Conservation (phyloP, 371 early-diverging fungal genomes). For the Mucor piriformis region DNA sequence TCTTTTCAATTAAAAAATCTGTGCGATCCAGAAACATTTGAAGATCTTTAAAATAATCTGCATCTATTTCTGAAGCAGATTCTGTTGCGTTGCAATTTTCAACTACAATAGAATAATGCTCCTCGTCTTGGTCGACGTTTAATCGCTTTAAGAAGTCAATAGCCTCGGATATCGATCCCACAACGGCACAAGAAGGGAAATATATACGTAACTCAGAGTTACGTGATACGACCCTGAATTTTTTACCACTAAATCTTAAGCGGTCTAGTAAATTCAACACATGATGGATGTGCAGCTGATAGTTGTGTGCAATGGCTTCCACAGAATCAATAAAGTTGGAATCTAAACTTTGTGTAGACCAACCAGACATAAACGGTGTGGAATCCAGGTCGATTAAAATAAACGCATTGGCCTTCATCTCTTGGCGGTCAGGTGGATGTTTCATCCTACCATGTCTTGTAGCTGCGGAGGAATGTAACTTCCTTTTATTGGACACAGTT, state of each 20-base stretch:
- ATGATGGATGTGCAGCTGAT: slow-evolving; percentile 22
- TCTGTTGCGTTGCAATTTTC: neutral
- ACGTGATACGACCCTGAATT: slow-evolving; percentile 14
- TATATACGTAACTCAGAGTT: slow-evolving; percentile 23
- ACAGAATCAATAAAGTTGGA: slow-evolving; percentile 17
- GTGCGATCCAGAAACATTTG: slow-evolving; percentile 49
- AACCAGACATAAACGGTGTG: neutral
- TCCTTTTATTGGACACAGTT: neutral
- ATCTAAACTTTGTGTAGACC: slow-evolving; percentile 18
- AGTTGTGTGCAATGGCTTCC: slow-evolving; percentile 6
- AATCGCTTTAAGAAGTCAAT: slow-evolving; percentile 1
- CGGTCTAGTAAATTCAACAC: slow-evolving; percentile 17
- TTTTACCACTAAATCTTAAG: slow-evolving; percentile 4
- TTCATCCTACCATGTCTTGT: neutral
- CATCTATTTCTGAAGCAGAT: neutral
- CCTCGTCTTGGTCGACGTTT: neutral
- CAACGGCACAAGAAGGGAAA: slow-evolving; percentile 14
- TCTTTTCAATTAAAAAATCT: slow-evolving; percentile 45
- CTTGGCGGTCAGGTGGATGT: slow-evolving; percentile 5
- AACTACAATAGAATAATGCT: neutral
- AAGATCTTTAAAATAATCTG: slow-evolving; percentile 35
- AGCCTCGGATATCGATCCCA: slow-evolving; percentile 10
- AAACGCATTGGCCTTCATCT: neutral
- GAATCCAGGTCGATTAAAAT: neutral
- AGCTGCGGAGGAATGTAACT: neutral